Percentiles rank a stretch among this genome's conserved stretches.
Evolutionary conservation across 768 basidiomycete species (phyloP).

Genomic region (Suillus clintonianus): DNA sequence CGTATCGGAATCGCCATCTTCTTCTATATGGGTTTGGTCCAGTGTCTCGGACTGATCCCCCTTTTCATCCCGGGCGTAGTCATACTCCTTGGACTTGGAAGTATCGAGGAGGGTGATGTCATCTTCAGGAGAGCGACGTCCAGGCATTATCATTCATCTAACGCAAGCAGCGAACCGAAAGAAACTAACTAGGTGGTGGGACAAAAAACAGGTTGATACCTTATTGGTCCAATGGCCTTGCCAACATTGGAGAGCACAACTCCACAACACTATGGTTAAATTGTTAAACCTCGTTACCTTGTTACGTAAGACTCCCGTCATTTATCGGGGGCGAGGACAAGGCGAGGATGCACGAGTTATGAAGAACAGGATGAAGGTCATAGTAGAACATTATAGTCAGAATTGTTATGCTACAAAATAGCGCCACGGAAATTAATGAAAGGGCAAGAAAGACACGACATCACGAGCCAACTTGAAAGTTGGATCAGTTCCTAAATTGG

Average conservation of each 20-base stretch:
- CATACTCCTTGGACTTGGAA: conserved; percentile 12
- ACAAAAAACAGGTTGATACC: background rate
- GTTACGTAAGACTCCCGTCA: background rate
- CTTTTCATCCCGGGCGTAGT: conserved; percentile 11
- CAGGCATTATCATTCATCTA: conserved; percentile 18
- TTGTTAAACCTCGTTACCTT: background rate
- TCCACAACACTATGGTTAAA: background rate
- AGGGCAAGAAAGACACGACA: background rate
- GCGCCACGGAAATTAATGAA: background rate
- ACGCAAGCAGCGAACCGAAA: background rate
- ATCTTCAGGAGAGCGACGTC: conserved; percentile 8
- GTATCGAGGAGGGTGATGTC: conserved; percentile 8
- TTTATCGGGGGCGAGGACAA: background rate
- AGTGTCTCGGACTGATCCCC: conserved; percentile 8
- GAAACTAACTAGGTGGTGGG: background rate
- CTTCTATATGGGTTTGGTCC: conserved; percentile 9
- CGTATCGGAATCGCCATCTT: conserved; percentile 25
- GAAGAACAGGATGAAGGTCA: background rate
- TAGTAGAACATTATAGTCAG: background rate
- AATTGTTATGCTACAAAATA: background rate
- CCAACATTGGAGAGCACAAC: background rate
- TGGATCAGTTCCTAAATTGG: background rate
- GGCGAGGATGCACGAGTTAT: background rate
- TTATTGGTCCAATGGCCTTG: conserved; percentile 8
- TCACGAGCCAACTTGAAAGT: background rate